These are phyloP conservation scores for Lithohypha guttulata DNA, from an alignment of 2,329 filamentous ascomycete genomes.

Conservation along the genomic window DNA sequence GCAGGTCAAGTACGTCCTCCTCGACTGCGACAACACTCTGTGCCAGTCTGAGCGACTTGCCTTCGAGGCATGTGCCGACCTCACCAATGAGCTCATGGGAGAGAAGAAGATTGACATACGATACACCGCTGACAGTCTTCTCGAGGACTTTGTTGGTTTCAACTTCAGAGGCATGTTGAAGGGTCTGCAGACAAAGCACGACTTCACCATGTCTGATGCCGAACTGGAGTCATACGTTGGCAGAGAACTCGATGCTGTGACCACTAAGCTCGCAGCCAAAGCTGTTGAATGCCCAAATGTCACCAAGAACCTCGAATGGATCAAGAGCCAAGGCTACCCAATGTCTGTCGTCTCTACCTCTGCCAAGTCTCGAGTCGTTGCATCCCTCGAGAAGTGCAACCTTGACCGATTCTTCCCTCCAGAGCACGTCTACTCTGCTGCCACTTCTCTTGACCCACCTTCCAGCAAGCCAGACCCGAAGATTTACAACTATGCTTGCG, in stretches of 20 bases:
- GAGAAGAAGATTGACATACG: slow-evolving; percentile 52
- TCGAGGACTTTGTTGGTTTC: slow-evolving; percentile 82
- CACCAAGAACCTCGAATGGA: slow-evolving; percentile 55
- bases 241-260: slow-evolving; percentile 73
- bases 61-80: slow-evolving; percentile 83
- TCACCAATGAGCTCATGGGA: slow-evolving; percentile 77
- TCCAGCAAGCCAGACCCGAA: slow-evolving; percentile 90
- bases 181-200: slow-evolving; percentile 65
- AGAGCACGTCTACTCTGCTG: slow-evolving; percentile 70
- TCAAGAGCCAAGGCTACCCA: slow-evolving; percentile 53
- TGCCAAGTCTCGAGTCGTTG: slow-evolving; percentile 67
- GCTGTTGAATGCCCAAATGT: slow-evolving; percentile 61
- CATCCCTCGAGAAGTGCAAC: slow-evolving; percentile 68
- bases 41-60: slow-evolving; percentile 84
- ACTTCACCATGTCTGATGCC: slow-evolving; percentile 56
- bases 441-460: slow-evolving; percentile 64
- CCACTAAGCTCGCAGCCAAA: slow-evolving; percentile 63
- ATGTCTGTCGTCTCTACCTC: slow-evolving; percentile 75
- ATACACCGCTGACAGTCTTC: slow-evolving; percentile 71
- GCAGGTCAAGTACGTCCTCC: slow-evolving; percentile 60
- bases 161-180: slow-evolving; percentile 78
- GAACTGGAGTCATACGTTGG: slow-evolving; percentile 68
- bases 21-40: slow-evolving; percentile 79
- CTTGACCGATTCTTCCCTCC: slow-evolving; percentile 70
- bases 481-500: slow-evolving; percentile 71